These are phyloP conservation scores for Brassica juncea DNA, from an alignment of 345 rosid genomes.

Conservation along the genomic window DNA sequence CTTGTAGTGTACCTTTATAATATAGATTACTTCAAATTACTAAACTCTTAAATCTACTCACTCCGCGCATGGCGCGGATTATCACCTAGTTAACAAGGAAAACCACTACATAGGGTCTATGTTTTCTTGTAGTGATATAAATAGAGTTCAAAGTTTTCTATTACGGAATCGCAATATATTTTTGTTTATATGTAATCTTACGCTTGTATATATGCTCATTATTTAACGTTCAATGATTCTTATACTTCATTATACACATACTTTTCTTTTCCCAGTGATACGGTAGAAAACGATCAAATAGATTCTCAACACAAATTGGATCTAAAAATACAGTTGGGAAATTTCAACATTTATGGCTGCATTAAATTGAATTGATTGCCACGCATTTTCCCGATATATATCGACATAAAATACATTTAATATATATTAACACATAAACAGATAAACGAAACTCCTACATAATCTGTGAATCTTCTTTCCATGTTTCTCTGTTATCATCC, in stretches of 20 bases:
- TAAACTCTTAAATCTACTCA: too few relatives aligned
- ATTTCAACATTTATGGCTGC: constrained; percentile 24
- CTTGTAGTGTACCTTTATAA: too few relatives aligned
- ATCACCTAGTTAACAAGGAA: too few relatives aligned
- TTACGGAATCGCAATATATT: too few relatives aligned
- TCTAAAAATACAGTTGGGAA: constrained; percentile 38
- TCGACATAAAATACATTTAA: constrained; percentile 2
- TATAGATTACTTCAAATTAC: too few relatives aligned
- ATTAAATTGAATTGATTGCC: constrained; percentile 30
- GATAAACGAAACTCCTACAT: constrained; percentile 25
- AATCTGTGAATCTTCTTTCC: constrained; percentile 36
- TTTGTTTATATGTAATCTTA: background rate
- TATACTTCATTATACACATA: background rate
- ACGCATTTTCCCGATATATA: constrained; percentile 24
- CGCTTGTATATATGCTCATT: background rate
- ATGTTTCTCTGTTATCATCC: constrained; percentile 26
- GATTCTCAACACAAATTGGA: constrained; percentile 4
- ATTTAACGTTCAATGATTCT: background rate
- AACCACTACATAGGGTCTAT: too few relatives aligned
- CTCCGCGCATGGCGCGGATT: too few relatives aligned
- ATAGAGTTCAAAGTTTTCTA: too few relatives aligned
- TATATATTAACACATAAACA: background rate
- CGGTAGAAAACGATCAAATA: background rate
- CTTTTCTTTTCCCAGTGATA: background rate
- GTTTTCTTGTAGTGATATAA: too few relatives aligned